Percentiles rank a stretch among this genome's conserved stretches.
Conservation (phyloP, 2,329 filamentous ascomycete genomes). For the Diplodia mutila region DNA sequence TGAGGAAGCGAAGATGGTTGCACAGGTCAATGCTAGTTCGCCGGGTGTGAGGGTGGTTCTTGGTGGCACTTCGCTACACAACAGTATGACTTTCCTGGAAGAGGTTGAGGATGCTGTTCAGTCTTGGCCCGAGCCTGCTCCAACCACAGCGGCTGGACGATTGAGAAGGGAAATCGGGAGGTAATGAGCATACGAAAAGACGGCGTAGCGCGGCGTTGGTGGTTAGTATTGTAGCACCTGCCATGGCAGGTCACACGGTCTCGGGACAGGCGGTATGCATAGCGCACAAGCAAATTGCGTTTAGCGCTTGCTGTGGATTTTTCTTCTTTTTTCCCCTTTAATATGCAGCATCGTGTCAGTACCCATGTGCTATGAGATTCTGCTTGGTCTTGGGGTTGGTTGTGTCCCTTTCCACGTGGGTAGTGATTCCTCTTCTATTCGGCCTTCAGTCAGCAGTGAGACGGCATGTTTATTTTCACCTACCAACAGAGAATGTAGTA, state of each 20-base stretch:
- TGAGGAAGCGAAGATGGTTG: slow-evolving; percentile 94
- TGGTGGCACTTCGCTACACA: slow-evolving; percentile 86
- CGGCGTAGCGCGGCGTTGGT: slow-evolving; percentile 6
- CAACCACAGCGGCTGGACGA: slow-evolving; percentile 61
- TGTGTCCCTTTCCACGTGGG: not conserved
- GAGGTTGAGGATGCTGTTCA: slow-evolving; percentile 88
- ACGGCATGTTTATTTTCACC: too few species aligned
- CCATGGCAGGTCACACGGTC: not conserved
- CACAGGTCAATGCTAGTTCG: slow-evolving; percentile 89
- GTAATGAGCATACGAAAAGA: slow-evolving; percentile 29
- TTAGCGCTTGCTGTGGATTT: not conserved
- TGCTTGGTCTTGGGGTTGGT: not conserved
- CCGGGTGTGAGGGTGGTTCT: slow-evolving; percentile 88
- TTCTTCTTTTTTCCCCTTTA: not conserved
- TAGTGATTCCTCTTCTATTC: not conserved
- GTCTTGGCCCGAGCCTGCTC: slow-evolving; percentile 73
- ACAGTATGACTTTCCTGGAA: slow-evolving; percentile 83
- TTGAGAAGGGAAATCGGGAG: slow-evolving; percentile 64
- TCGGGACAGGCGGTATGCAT: not conserved
- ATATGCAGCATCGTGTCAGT: not conserved
- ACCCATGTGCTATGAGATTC: too few species aligned
- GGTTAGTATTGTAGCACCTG: not conserved
- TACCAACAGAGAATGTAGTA: too few species aligned
- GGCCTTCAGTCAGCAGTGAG: too few species aligned
- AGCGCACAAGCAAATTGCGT: not conserved